phyloP scores from a whole-genome alignment of 2,329 filamentous ascomycete genomes.

The Lithohypha guttulata region DNA sequence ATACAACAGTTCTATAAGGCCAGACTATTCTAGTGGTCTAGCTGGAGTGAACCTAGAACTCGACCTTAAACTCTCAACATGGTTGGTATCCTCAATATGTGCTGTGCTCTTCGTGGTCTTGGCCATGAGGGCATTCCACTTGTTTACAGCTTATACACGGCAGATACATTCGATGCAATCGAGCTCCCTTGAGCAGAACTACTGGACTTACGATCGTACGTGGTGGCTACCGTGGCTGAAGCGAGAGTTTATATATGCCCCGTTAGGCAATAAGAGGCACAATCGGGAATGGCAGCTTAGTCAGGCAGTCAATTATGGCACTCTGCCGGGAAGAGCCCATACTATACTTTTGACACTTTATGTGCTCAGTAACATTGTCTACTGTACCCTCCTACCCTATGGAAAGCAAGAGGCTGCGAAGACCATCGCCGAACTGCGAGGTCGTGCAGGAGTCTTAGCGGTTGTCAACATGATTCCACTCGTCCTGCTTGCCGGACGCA shows the following conservation, averaged over 20 bases:
- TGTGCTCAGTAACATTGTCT: constrained; percentile 62
- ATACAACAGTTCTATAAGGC: not conserved
- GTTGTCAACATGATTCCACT: constrained; percentile 87
- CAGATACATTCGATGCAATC: constrained; percentile 32
- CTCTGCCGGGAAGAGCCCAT: constrained; percentile 69
- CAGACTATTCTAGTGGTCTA: constrained; percentile 17
- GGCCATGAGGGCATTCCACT: constrained; percentile 33
- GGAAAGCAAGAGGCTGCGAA: constrained; percentile 36
- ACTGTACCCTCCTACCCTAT: constrained; percentile 47
- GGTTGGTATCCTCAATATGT: constrained; percentile 27
- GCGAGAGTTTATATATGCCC: constrained; percentile 46
- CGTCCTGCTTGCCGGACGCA: constrained; percentile 77
- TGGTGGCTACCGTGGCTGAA: constrained; percentile 34
- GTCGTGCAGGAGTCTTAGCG: constrained; percentile 72
- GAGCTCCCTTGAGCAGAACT: constrained; percentile 31
- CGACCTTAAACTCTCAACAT: constrained; percentile 16
- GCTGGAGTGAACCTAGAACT: constrained; percentile 21
- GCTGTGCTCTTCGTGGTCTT: constrained; percentile 27
- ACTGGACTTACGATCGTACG: constrained; percentile 35
- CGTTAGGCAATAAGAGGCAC: constrained; percentile 63
- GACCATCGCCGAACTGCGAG: constrained; percentile 70
- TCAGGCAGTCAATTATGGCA: constrained; percentile 59
- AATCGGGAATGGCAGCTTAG: constrained; percentile 63
- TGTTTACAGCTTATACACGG: constrained; percentile 35
- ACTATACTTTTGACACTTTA: constrained; percentile 58